Evolutionary conservation across 495 filamentous ascomycete genomes (phyloP).

Genomic region (Trichoderma asperelloides): DNA sequence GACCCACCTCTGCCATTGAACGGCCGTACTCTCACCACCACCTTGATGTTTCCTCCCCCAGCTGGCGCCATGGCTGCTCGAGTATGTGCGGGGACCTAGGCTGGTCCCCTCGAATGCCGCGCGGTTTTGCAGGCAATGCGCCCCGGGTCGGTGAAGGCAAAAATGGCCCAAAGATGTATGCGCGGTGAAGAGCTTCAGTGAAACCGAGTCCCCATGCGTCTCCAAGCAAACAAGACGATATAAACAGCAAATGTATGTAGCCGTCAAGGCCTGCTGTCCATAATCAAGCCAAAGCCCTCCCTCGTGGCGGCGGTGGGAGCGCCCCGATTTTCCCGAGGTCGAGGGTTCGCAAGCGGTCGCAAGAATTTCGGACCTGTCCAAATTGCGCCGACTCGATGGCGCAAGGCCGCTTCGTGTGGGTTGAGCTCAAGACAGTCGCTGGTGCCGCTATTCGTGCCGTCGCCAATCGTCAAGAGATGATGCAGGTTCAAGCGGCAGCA

Average conservation of each 20-base stretch:
- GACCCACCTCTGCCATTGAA: conserved; percentile 85
- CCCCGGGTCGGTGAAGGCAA: not conserved
- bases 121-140: not conserved
- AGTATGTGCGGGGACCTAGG: conserved; percentile 6
- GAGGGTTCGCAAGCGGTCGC: not conserved
- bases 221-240: not conserved
- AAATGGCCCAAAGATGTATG: not conserved
- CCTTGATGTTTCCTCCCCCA: conserved; percentile 97
- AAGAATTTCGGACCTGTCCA: not conserved
- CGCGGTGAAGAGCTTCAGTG: not conserved
- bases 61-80: conserved; percentile 55
- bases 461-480: not conserved
- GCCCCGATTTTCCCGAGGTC: not conserved
- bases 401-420: not conserved
- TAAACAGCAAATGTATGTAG: not conserved
- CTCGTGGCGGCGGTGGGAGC: not conserved
- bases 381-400: not conserved
- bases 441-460: not conserved
- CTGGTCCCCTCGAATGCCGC: conserved; percentile 10
- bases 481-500: not conserved
- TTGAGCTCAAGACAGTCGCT: not conserved
- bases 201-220: not conserved
- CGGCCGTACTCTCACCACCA: conserved; percentile 90
- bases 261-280: not conserved
- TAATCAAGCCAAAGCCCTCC: not conserved